Conservation (phyloP, 371 early-diverging fungal species). For the Sanchytrium tribonematis region DNA sequence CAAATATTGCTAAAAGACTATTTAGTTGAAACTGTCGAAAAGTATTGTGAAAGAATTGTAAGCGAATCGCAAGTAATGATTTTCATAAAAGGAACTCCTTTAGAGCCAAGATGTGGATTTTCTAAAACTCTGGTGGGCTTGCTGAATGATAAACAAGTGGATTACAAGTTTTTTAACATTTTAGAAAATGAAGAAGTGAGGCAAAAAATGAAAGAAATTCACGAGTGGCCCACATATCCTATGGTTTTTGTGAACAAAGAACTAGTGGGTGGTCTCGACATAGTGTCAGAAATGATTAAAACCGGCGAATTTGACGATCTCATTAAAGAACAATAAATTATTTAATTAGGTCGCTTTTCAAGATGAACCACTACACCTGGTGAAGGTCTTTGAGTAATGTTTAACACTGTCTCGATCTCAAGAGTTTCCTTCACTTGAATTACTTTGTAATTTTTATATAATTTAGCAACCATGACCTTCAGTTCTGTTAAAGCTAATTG, state of each 20-base stretch:
- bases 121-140: constrained; percentile 37
- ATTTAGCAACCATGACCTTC: no score
- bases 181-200: constrained; percentile 57
- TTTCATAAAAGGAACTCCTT: constrained; percentile 14
- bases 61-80: constrained; percentile 6
- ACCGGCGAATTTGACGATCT: no score
- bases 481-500: no score
- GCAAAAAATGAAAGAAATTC: constrained; percentile 46
- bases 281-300: constrained; percentile 60
- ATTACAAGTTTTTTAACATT: constrained; percentile 58
- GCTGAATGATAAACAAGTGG: constrained; percentile 28
- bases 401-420: no score
- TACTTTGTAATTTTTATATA: no score
- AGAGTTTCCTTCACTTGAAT: no score
- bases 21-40: neutral
- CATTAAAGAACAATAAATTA: no score
- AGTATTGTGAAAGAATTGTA: neutral
- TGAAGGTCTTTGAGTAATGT: no score
- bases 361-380: no score
- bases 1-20: neutral
- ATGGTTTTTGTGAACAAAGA: constrained; percentile 59
- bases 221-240: constrained; percentile 77
- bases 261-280: constrained; percentile 67
- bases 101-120: constrained; percentile 40
- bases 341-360: no score